phyloP scores from a whole-genome alignment of 441 rosid species.

The Gossypium armourianum region DNA sequence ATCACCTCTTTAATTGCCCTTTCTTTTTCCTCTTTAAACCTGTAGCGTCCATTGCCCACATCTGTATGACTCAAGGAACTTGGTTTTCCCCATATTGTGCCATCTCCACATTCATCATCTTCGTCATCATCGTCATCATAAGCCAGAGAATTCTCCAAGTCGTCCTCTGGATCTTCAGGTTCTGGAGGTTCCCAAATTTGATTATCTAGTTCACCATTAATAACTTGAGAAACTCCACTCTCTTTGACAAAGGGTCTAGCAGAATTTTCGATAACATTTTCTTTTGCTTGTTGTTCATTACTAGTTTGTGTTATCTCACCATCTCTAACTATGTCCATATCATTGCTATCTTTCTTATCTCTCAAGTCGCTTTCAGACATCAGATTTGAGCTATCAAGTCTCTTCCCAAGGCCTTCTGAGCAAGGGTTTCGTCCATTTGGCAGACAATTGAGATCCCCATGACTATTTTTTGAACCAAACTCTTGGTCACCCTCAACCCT shows the following conservation, averaged over 20 bases:
- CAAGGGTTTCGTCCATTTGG: conserved; percentile 21
- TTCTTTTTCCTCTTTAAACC: conserved; percentile 43
- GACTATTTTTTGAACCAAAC: conserved; percentile 29
- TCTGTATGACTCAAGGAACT: conserved; percentile 43
- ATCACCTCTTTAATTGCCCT: conserved; percentile 50
- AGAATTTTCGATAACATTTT: conserved; percentile 21
- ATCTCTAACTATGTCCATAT: conserved; percentile 29
- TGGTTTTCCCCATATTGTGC: conserved; percentile 53
- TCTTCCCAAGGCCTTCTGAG: conserved; percentile 24
- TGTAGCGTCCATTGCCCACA: conserved; percentile 30
- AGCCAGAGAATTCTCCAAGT: conserved; percentile 43
- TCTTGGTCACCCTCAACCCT: conserved; percentile 54
- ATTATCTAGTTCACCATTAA: conserved; percentile 26
- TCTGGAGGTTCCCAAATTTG: conserved; percentile 79
- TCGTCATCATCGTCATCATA: conserved; percentile 51
- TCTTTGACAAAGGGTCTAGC: conserved; percentile 23
- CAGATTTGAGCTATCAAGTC: conserved; percentile 27
- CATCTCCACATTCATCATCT: conserved; percentile 65
- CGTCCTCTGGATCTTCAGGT: conserved; percentile 57
- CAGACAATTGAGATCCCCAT: conserved; percentile 26
- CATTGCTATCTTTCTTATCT: conserved; percentile 17
- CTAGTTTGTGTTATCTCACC: conserved; percentile 30
- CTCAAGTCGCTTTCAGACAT: conserved; percentile 23
- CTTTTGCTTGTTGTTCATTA: conserved; percentile 27
- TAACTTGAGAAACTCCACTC: conserved; percentile 24